phyloP scores from a whole-genome alignment of 768 basidiomycete genomes.

The Amanita rubescens region DNA sequence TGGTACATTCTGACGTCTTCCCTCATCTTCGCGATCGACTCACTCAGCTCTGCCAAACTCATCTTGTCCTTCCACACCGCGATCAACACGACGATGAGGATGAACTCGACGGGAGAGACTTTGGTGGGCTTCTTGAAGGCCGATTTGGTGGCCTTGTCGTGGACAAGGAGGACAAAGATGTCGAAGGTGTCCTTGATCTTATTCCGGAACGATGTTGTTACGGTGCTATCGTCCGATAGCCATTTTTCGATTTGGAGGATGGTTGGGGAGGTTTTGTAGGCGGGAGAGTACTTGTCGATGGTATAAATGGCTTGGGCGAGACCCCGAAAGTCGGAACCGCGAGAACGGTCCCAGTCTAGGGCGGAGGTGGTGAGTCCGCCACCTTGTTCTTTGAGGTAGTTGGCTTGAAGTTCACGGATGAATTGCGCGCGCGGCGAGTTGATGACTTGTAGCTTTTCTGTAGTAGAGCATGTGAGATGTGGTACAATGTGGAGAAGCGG shows the following conservation, averaged over 20 bases:
- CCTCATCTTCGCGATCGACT: conserved; percentile 46
- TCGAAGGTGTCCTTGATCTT: conserved; percentile 35
- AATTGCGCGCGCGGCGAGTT: conserved; percentile 50
- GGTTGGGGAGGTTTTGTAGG: conserved; percentile 19
- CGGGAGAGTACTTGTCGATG: conserved; percentile 34
- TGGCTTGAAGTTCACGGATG: conserved; percentile 45
- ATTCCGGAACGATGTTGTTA: conserved; percentile 22
- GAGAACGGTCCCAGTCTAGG: conserved; percentile 41
- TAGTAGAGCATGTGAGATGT: background rate
- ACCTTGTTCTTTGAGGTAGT: conserved; percentile 33
- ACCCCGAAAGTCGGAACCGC: conserved; percentile 54
- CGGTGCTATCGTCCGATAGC: conserved; percentile 30
- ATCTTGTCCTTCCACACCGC: conserved; percentile 36
- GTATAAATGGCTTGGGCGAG: conserved; percentile 46
- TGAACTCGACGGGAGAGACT: conserved; percentile 65
- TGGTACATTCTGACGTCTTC: conserved; percentile 44
- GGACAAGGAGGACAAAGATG: conserved; percentile 39
- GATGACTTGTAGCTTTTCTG: conserved; percentile 63
- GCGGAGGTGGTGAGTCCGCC: conserved; percentile 25
- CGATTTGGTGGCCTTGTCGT: conserved; percentile 24
- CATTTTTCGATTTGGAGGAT: conserved; percentile 42
- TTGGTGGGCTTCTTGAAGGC: conserved; percentile 37
- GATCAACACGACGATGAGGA: conserved; percentile 48
- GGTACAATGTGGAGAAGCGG: no score
- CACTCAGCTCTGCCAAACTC: conserved; percentile 31